These are phyloP conservation scores for Sergeia podlipaevii DNA, from an alignment of 208 protist genomes.

Conservation along the genomic window DNA sequence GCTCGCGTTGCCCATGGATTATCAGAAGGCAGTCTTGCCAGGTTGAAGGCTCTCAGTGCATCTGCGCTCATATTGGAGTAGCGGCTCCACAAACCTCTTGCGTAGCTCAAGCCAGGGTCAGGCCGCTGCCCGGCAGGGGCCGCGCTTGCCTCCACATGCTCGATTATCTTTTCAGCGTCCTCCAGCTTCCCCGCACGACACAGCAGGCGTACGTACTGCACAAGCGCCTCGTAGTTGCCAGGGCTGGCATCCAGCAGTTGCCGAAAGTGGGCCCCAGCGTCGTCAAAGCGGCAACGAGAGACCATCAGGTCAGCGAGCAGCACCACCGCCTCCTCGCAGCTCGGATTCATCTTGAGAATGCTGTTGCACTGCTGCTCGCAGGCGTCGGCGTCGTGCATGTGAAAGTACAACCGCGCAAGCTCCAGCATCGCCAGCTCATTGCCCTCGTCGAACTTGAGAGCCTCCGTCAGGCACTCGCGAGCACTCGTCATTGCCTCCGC, in stretches of 20 bases:
- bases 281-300: constrained; percentile 66
- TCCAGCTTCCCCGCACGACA: constrained; percentile 72
- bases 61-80: constrained; percentile 77
- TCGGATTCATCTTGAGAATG: constrained; percentile 81
- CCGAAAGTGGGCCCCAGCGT: constrained; percentile 83
- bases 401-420: constrained; percentile 77
- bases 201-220: constrained; percentile 84
- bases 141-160: constrained; percentile 38
- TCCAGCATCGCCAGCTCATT: constrained; percentile 71
- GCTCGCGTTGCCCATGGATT: constrained; percentile 82
- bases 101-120: constrained; percentile 80
- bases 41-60: constrained; percentile 90
- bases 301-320: constrained; percentile 94
- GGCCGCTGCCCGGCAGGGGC: constrained; percentile 31
- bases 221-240: constrained; percentile 87
- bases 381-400: constrained; percentile 67
- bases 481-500: constrained; percentile 56
- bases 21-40: constrained; percentile 64
- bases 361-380: constrained; percentile 88
- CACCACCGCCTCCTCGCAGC: constrained; percentile 86
- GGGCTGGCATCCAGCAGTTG: constrained; percentile 82
- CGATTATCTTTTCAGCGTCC: constrained; percentile 49
- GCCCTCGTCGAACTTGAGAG: constrained; percentile 81
- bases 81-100: constrained; percentile 75
- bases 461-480: constrained; percentile 76